phyloP scores from a whole-genome alignment of 768 basidiomycete genomes.

The Mrakia gelida region DNA sequence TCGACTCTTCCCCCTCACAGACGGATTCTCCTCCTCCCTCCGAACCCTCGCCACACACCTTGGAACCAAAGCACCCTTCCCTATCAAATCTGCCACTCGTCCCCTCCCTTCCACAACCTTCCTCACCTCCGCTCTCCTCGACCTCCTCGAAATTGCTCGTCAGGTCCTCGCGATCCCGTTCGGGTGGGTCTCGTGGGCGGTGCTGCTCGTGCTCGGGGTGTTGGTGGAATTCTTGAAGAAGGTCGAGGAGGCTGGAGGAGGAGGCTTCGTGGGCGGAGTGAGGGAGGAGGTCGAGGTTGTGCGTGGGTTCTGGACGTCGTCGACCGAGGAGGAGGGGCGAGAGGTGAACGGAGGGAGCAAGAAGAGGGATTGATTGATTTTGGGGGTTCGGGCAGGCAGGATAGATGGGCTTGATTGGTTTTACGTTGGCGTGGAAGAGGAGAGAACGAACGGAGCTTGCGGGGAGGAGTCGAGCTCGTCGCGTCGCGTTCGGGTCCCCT shows the following conservation, averaged over 20 bases:
- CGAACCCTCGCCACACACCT: conserved; percentile 9
- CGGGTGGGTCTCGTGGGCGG: conserved; percentile 34
- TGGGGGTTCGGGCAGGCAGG: background rate
- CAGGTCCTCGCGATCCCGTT: conserved; percentile 29
- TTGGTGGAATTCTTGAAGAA: conserved; percentile 32
- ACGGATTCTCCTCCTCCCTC: conserved; percentile 16
- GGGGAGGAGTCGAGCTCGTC: too few relatives aligned
- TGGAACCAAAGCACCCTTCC: conserved; percentile 37
- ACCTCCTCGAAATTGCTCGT: conserved; percentile 29
- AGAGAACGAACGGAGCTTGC: background rate
- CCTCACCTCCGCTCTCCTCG: conserved; percentile 26
- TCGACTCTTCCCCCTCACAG: conserved; percentile 5
- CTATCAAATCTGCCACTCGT: conserved; percentile 36
- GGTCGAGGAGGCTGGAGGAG: conserved; percentile 16
- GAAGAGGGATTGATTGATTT: conserved; percentile 15
- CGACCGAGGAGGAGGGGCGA: background rate
- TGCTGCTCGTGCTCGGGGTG: conserved; percentile 34
- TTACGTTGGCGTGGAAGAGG: background rate
- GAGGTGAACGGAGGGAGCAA: background rate
- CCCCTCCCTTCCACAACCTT: conserved; percentile 24
- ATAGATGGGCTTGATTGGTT: background rate
- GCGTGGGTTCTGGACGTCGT: conserved; percentile 36
- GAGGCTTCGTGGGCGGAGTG: conserved; percentile 9
- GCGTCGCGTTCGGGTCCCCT: too few relatives aligned
- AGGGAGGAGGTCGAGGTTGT: conserved; percentile 34